Percentiles rank a stretch among this genome's conserved stretches.
phyloP scores from a whole-genome alignment of 108 stramenopile species.

The Nannochloropsis granulata region DNA sequence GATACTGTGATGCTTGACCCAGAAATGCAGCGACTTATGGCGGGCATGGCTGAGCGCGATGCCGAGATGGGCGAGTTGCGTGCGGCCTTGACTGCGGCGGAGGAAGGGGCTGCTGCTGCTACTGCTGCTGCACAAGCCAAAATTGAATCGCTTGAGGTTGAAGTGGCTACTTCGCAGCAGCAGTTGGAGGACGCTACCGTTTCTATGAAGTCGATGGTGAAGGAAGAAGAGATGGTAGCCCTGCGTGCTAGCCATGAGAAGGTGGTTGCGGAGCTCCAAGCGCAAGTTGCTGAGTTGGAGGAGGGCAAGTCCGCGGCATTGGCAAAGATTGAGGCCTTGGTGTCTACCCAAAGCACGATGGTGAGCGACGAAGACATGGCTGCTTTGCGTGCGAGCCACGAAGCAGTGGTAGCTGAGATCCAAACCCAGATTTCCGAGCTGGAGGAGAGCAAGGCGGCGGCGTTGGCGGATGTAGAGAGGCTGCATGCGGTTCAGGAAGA shows the following conservation, averaged over 20 bases:
- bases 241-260: neutral
- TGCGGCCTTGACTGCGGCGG: neutral
- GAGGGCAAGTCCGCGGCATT: neutral
- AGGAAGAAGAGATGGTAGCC: neutral
- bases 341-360: neutral
- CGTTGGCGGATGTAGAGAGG: neutral
- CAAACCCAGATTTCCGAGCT: neutral
- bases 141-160: neutral
- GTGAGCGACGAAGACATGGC: neutral
- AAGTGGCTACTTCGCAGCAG: neutral
- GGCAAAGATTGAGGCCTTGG: neutral
- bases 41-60: neutral
- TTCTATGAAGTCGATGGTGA: neutral
- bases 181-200: neutral
- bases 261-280: neutral
- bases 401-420: neutral
- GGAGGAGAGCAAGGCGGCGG: neutral
- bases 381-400: neutral
- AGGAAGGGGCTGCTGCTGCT: neutral
- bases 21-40: neutral
- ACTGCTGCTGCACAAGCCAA: neutral
- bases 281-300: constrained; percentile 2
- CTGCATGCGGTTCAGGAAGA: neutral
- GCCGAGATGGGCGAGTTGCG: neutral
- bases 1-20: neutral